phyloP scores from a whole-genome alignment of 371 early-diverging fungal genomes.

The Vairimorpha necatrix region DNA sequence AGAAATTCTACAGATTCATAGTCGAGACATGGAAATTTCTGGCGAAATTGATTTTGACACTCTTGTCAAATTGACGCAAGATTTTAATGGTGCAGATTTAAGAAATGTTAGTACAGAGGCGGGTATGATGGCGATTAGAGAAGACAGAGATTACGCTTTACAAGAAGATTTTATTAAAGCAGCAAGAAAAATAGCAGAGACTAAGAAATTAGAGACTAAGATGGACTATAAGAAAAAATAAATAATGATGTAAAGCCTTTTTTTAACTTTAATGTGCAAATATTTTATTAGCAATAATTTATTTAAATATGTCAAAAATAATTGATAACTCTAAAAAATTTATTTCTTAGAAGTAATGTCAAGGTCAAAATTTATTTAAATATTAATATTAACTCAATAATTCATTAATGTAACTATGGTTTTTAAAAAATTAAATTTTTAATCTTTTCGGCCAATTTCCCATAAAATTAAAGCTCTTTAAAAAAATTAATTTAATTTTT shows the following conservation, averaged over 20 bases:
- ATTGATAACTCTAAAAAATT: no score
- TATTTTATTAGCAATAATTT: no score
- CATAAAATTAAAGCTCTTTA: not conserved
- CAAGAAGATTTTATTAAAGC: conserved; percentile 99
- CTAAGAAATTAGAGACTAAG: conserved; percentile 95
- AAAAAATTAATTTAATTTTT: not conserved
- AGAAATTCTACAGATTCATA: conserved; percentile 94
- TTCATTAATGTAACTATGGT: not conserved
- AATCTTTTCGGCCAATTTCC: not conserved
- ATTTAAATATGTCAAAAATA: no score
- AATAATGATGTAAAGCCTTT: no score
- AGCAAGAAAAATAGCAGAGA: conserved; percentile 89
- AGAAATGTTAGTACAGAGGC: conserved; percentile 98
- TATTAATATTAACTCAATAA: not conserved
- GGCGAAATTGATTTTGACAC: conserved; percentile 89
- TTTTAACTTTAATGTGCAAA: no score
- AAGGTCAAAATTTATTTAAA: not conserved
- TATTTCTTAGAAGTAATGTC: no score
- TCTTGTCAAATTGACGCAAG: conserved; percentile 89
- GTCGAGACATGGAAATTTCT: conserved; percentile 79
- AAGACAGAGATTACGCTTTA: conserved; percentile 88
- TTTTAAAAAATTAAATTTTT: not conserved
- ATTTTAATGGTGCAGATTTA: conserved; percentile 98
- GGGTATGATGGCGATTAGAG: conserved; percentile 98
- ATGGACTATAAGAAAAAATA: conserved; percentile 73